Conservation (phyloP, 2,329 filamentous ascomycete species). For the Emydomyces testavorans region DNA sequence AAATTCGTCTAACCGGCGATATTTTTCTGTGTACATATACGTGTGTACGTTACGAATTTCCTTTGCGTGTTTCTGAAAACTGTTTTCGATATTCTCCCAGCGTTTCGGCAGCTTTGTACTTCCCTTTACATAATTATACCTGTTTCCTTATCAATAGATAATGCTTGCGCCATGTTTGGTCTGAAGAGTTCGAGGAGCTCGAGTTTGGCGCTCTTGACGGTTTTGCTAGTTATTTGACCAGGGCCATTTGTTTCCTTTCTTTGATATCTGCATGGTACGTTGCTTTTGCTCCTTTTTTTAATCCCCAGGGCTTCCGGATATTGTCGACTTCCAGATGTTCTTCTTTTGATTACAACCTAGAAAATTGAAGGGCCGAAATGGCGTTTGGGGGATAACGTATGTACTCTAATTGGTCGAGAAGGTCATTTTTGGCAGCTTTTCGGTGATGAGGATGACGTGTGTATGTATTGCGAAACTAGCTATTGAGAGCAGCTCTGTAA, state of each 20-base stretch:
- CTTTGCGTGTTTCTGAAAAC: neutral
- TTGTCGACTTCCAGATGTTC: too few species aligned
- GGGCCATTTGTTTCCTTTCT: neutral
- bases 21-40: neutral
- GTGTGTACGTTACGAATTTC: conserved; percentile 1
- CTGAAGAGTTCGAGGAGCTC: neutral
- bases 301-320: too few species aligned
- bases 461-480: too few species aligned
- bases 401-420: too few species aligned
- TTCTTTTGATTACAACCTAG: neutral
- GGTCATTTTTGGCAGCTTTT: too few species aligned
- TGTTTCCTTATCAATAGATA: neutral
- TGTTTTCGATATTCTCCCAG: neutral
- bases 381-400: too few species aligned
- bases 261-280: neutral
- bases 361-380: too few species aligned
- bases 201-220: neutral
- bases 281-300: neutral
- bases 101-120: neutral
- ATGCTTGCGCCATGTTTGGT: neutral
- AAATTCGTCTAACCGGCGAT: too few species aligned
- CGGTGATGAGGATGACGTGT: too few species aligned
- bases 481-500: too few species aligned
- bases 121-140: neutral
- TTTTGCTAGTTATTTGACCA: neutral